phyloP scores from a whole-genome alignment of 1,139 yeast species.

The Taphrina deformans region DNA sequence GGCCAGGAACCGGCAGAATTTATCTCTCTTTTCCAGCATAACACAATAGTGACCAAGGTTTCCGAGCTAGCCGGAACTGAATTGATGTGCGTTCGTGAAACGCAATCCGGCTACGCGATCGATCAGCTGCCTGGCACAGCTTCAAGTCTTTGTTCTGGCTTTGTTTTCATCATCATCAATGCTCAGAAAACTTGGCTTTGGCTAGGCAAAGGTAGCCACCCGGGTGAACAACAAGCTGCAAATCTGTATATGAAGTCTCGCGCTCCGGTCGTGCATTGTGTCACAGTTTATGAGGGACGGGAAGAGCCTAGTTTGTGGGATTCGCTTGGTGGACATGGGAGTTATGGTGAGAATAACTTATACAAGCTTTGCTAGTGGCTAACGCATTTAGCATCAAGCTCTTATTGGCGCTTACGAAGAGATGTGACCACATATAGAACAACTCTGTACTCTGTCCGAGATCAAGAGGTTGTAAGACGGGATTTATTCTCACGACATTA shows the following conservation, averaged over 20 bases:
- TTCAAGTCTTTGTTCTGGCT: conserved; percentile 21
- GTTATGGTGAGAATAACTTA: background rate
- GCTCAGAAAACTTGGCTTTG: background rate
- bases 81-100: conserved; percentile 6
- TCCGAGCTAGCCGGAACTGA: background rate
- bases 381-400: conserved; percentile 3
- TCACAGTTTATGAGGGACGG: conserved; percentile 7
- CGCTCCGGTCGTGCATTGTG: background rate
- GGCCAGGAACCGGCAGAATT: background rate
- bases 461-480: background rate
- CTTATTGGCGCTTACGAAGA: conserved; percentile 15
- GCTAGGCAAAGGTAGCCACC: conserved; percentile 15
- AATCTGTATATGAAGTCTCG: background rate
- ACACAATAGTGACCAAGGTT: background rate
- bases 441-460: conserved; percentile 6
- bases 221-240: conserved; percentile 22
- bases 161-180: background rate
- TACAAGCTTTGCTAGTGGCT: background rate
- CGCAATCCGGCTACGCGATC: background rate
- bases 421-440: conserved; percentile 1
- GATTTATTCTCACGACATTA: background rate
- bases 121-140: conserved; percentile 10
- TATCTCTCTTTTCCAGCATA: background rate
- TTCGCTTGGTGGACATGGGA: conserved; percentile 13
- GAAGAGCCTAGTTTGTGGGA: conserved; percentile 8